Evolutionary conservation across 257 asterid genomes (phyloP), one percentile per base, ranked within the genome.

Genomic region (Osmanthus fragrans): DNA sequence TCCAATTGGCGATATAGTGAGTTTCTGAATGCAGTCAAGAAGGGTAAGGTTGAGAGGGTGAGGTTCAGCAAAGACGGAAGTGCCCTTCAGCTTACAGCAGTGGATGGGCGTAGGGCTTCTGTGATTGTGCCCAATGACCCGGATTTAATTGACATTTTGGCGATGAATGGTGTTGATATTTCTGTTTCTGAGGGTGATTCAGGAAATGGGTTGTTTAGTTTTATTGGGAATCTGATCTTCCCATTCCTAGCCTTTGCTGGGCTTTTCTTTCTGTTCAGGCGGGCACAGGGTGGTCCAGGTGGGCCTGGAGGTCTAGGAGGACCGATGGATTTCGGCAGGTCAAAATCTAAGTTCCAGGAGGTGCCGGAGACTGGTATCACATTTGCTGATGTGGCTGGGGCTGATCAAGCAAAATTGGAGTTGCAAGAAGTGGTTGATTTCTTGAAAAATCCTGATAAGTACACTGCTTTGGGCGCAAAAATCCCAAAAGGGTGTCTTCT

Each of bases 241-340:
- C 99, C 99, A 0, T 1, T 91, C 32, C 75, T 95, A 5, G 99
- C 98, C 19, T 85, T 95, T 34, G 98, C 90, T 4, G 98, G 99
- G 69, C 91, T 95, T 70, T 95, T 90, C 86, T 88, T 89, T 45
- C 82, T 95, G 60, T 95, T 95, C 79, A 73, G 92, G 78, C 88
- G 99, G 37, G 84, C 97, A 54, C 99, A 95, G 84, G 99, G 99
- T 0, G 99, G 99, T 5, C 97, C 97, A 0, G 99, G 98, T 0
- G 99, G 99, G 9, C 98, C 97, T 1, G 99, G 99, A 0, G 97
- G 98, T 6, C 91, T 93, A 0, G 99, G 99, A 5, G 99, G 98
- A 25, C 99, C 99, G 1, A 95, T 95, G 99, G 99, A 95, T 79
- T 95, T 95, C 9, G 99, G 98, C 40, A 76, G 99, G 79, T 95